A percentile compares a stretch with the other conserved stretches of the same genome.
Conservation (phyloP, 148 eudicot genomes). For the Nepenthes gracilis region DNA sequence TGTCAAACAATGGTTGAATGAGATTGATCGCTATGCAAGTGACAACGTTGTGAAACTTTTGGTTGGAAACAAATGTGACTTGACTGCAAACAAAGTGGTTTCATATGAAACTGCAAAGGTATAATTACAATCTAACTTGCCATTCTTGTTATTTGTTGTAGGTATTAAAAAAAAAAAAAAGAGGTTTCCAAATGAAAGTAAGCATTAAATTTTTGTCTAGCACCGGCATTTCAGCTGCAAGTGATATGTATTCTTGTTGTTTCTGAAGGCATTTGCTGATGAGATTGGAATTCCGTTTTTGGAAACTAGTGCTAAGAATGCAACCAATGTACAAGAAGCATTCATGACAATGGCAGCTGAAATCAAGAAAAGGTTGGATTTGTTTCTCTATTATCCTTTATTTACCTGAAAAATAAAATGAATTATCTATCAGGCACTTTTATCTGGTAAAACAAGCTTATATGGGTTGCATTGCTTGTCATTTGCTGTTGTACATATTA, state of each 20-base stretch:
- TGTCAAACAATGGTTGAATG: constrained; percentile 39
- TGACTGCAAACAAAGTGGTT: constrained; percentile 33
- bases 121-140: background rate
- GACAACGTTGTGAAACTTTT: constrained; percentile 39
- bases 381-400: background rate
- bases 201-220: background rate
- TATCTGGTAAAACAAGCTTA: too few relatives aligned
- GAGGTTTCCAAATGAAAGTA: background rate
- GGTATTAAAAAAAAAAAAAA: background rate
- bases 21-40: constrained; percentile 39
- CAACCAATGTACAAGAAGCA: constrained; percentile 38
- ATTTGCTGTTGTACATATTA: too few relatives aligned
- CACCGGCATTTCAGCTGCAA: background rate
- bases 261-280: constrained; percentile 32
- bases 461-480: too few relatives aligned
- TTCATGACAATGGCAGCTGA: constrained; percentile 42
- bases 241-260: constrained; percentile 1
- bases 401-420: too few relatives aligned
- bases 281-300: constrained; percentile 42
- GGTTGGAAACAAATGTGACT: constrained; percentile 35
- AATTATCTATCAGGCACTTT: too few relatives aligned
- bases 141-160: background rate
- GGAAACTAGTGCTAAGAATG: constrained; percentile 41
- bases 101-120: constrained; percentile 35
- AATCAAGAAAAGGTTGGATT: constrained; percentile 31